A percentile compares a stretch with the other conserved stretches of the same genome.
These are phyloP conservation scores for Nemania diffusa DNA, from an alignment of 2,329 filamentous ascomycete genomes.

Conservation along the genomic window DNA sequence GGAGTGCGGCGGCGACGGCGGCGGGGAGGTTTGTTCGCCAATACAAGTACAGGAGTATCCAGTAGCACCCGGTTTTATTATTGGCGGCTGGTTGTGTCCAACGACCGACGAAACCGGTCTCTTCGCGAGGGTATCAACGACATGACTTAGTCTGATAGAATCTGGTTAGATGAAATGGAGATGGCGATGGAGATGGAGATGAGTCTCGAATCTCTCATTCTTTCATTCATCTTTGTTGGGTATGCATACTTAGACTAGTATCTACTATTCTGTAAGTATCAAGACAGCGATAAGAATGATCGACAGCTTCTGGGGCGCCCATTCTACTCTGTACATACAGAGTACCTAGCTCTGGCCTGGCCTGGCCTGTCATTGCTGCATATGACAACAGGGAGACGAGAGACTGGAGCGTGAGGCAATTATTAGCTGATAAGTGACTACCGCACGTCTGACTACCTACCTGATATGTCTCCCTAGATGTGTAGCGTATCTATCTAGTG, in stretches of 20 bases:
- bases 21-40: background rate
- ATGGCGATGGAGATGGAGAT: too few species aligned
- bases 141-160: background rate
- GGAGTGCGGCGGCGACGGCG: constrained; percentile 26
- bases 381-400: constrained; percentile 18
- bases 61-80: constrained; percentile 18
- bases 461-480: background rate
- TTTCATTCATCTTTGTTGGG: too few species aligned
- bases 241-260: too few species aligned
- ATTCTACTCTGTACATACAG: too few species aligned
- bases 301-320: constrained; percentile 1
- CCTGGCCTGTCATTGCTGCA: constrained; percentile 18
- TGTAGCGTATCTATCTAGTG: too few species aligned
- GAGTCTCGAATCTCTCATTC: constrained; percentile 12
- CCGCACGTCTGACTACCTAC: background rate
- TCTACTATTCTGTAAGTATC: too few species aligned
- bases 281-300: constrained; percentile 21
- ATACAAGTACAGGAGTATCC: background rate
- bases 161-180: too few species aligned
- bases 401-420: constrained; percentile 30
- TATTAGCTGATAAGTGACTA: constrained; percentile 26
- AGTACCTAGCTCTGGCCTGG: constrained; percentile 2
- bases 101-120: constrained; percentile 13
- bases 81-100: constrained; percentile 19
- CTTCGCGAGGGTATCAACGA: background rate